Percentiles rank a stretch among this genome's conserved stretches.
Evolutionary conservation across 805 yeast genomes (phyloP).

Genomic region (Blastobotrys mokoenaii): DNA sequence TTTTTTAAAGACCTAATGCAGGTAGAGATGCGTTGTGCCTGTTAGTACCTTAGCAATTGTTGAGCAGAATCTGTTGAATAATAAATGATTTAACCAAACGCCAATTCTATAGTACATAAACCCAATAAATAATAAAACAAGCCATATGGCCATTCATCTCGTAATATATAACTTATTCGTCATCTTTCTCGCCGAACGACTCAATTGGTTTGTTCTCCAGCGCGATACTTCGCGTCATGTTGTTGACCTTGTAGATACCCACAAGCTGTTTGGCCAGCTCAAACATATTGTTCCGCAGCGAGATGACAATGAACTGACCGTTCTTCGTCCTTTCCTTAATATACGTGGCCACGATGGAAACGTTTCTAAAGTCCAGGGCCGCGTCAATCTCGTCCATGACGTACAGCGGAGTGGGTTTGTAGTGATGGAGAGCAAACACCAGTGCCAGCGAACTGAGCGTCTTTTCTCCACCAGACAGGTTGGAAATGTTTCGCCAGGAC

Average conservation of each 20-base stretch:
- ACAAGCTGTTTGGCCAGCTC: slow-evolving; percentile 90
- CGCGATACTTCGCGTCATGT: slow-evolving; percentile 82
- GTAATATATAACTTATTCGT: neutral
- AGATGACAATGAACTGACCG: slow-evolving; percentile 94
- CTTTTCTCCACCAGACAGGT: slow-evolving; percentile 95
- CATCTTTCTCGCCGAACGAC: neutral
- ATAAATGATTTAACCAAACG: neutral
- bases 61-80: neutral
- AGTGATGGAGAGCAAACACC: slow-evolving; percentile 92
- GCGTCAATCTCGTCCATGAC: slow-evolving; percentile 99
- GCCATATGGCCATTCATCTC: neutral
- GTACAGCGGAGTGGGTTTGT: slow-evolving; percentile 93
- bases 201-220: slow-evolving; percentile 44
- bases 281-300: slow-evolving; percentile 94
- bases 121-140: neutral
- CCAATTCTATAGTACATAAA: neutral
- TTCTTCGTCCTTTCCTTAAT: slow-evolving; percentile 92
- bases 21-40: no score
- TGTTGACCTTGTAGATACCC: slow-evolving; percentile 89
- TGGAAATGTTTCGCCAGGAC: slow-evolving; percentile 92
- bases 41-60: no score
- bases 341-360: slow-evolving; percentile 94
- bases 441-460: slow-evolving; percentile 89
- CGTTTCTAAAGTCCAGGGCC: slow-evolving; percentile 93
- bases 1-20: no score